These are phyloP conservation scores for Monosporascus sp. DNA, from an alignment of 2,329 filamentous ascomycete species.

Conservation along the genomic window DNA sequence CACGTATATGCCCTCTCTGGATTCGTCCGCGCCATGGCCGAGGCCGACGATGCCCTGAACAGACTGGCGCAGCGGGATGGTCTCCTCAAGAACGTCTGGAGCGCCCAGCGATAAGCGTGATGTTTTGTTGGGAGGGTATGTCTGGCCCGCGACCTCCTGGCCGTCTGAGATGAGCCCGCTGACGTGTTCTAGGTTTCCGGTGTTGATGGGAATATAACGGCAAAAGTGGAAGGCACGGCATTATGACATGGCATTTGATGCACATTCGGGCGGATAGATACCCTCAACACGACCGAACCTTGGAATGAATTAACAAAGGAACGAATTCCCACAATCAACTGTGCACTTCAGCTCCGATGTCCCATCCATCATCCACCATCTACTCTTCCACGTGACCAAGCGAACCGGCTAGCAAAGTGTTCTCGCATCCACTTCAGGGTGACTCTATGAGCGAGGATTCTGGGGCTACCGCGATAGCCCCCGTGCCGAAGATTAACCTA, in stretches of 20 bases:
- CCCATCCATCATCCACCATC: neutral
- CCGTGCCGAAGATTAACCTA: constrained; percentile 51
- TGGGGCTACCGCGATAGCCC: constrained; percentile 52
- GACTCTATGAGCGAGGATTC: constrained; percentile 45
- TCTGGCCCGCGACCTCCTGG: neutral
- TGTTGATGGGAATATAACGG: neutral
- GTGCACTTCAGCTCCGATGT: neutral
- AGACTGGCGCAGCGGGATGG: constrained; percentile 92
- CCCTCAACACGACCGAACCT: constrained; percentile 5
- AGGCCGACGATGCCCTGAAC: constrained; percentile 96
- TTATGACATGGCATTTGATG: neutral
- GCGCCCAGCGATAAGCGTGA: constrained; percentile 55
- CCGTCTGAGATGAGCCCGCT: neutral
- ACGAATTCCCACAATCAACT: neutral
- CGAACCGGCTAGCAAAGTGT: constrained; percentile 50
- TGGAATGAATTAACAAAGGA: constrained; percentile 8
- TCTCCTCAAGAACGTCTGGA: constrained; percentile 96
- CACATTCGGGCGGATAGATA: constrained; percentile 5
- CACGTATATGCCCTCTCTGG: constrained; percentile 96
- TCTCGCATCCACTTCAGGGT: constrained; percentile 39
- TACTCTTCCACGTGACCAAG: constrained; percentile 8
- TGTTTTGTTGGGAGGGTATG: constrained; percentile 14
- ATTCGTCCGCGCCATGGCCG: constrained; percentile 95
- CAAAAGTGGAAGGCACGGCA: neutral
- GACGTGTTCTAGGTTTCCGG: neutral